Base-by-base conservation (phyloP, 2,329 filamentous ascomycete genomes). In the Zasmidium angulare region DNA sequence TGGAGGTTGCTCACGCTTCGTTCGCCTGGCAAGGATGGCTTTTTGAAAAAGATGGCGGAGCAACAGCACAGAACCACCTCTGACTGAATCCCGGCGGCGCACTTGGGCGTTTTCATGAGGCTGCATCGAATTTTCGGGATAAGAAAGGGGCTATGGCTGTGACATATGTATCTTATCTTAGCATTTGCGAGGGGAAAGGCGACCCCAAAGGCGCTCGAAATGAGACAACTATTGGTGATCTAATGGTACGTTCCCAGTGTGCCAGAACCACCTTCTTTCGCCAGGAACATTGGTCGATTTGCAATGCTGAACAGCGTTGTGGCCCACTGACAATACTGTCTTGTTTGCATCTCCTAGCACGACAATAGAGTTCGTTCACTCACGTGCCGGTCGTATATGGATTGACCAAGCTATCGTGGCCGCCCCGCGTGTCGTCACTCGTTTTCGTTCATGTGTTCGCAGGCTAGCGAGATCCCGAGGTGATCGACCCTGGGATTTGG, bases 1-100 rank as follows among this genome's bases (percentile, higher is more conserved):
- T 26, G 24, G 21, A 46, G 22, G 19, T 40, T 52, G 46, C 53
- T 56, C 53, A 22, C 21, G 20, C 20, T 49, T 43, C 36, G 36
- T 43, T 17, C 36, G 12, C 36, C 14, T 14, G 50, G 55, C 55
- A 23, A 46, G 55, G 29, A 40, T 47, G 55, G 47, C 46, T 47
- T 36, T 17, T 21, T 20, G 36, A 26, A 20, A 36, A 43, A 36
- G 43, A 20, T 29, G 49, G 48, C 23, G 47, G 46, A 47, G n/a
- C 55, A 36, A 58, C 56, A 54, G 56, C 26, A 58, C 50, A 52
- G 50, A 43, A 52, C 40, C 50, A 49, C 24, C 14, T 43, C 36
- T 14, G 36, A 43, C 36, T 43, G n/a, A 7, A 43, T 14, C 23
- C 23, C n/a, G 50, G 46, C 23, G 56, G 23, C 50, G 36, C 14